phyloP scores from a whole-genome alignment of 306 rosid genomes.

The Dalbergia cultrata region DNA sequence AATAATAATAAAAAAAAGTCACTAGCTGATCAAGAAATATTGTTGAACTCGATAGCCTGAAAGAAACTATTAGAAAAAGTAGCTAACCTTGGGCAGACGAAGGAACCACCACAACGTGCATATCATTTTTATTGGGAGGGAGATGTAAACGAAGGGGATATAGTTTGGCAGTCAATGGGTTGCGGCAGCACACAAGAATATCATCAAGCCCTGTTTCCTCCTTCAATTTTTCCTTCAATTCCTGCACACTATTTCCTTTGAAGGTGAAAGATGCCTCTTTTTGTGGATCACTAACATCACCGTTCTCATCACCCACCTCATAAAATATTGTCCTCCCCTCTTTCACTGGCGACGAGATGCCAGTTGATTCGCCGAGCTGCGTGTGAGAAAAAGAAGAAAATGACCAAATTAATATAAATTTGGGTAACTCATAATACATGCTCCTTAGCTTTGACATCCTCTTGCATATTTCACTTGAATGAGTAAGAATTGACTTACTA shows the following conservation, averaged over 20 bases:
- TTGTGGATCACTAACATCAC: conserved; percentile 49
- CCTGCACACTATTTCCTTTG: conserved; percentile 66
- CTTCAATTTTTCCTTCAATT: conserved; percentile 61
- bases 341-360: conserved; percentile 46
- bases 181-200: conserved; percentile 74
- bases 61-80: background rate
- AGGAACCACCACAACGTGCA: conserved; percentile 81
- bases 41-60: background rate
- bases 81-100: conserved; percentile 51
- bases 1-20: too few relatives aligned
- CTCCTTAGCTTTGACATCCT: background rate
- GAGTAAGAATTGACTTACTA: background rate
- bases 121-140: conserved; percentile 75
- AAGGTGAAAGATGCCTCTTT: conserved; percentile 63
- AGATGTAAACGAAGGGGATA: conserved; percentile 84
- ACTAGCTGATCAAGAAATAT: background rate
- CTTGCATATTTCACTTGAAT: background rate
- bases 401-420: background rate
- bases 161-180: conserved; percentile 77
- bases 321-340: conserved; percentile 76
- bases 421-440: background rate
- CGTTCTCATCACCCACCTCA: conserved; percentile 66
- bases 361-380: conserved; percentile 36
- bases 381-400: conserved; percentile 10
- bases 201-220: conserved; percentile 64